A percentile compares a stretch with the other conserved stretches of the same genome.
Conservation (phyloP, 768 basidiomycete species). For the Hypholoma fasciculare region DNA sequence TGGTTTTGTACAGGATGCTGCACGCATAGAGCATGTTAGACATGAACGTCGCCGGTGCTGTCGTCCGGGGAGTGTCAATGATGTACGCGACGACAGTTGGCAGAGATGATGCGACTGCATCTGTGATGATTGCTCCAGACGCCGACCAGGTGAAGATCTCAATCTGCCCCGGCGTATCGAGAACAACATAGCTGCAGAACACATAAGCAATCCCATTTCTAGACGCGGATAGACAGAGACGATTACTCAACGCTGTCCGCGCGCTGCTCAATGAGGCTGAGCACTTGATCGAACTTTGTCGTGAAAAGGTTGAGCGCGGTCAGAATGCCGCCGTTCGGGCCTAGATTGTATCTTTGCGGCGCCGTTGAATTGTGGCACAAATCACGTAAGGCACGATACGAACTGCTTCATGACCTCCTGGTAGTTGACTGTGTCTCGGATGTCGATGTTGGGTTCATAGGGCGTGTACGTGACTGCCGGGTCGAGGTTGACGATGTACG, state of each 20-base stretch:
- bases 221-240: neutral
- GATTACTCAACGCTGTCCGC: conserved; percentile 85
- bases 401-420: conserved; percentile 99
- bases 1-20: conserved; percentile 98
- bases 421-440: conserved; percentile 96
- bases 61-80: conserved; percentile 94
- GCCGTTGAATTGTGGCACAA: neutral
- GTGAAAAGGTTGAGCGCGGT: conserved; percentile 98
- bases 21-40: conserved; percentile 99
- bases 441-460: conserved; percentile 97
- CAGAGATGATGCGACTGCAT: conserved; percentile 89
- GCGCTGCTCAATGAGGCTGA: conserved; percentile 88
- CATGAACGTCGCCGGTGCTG: conserved; percentile 98
- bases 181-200: conserved; percentile 77
- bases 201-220: neutral
- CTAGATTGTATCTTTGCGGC: conserved; percentile 84
- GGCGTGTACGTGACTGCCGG: conserved; percentile 91
- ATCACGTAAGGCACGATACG: conserved; percentile 13
- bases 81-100: conserved; percentile 96
- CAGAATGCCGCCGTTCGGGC: conserved; percentile 96
- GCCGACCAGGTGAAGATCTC: conserved; percentile 99
- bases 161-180: conserved; percentile 98
- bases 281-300: conserved; percentile 97
- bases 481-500: conserved; percentile 97
- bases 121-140: conserved; percentile 97